phyloP scores from a whole-genome alignment of 805 yeast species.

The Spathaspora boniae region DNA sequence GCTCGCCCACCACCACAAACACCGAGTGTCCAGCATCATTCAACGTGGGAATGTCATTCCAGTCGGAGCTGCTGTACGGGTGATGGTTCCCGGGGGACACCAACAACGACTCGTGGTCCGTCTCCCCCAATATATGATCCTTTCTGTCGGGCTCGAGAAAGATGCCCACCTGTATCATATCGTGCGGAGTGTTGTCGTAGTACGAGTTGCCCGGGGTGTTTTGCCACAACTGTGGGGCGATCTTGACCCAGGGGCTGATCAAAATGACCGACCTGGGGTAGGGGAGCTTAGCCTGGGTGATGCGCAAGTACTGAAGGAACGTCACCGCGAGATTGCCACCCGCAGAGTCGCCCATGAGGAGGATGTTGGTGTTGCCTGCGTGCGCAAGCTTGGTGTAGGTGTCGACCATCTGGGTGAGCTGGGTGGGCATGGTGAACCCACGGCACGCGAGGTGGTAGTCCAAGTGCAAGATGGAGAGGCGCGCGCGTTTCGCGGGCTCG shows the following conservation, averaged over 20 bases:
- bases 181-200: constrained; percentile 23
- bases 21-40: constrained; percentile 22
- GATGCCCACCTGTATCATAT: constrained; percentile 16
- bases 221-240: constrained; percentile 20
- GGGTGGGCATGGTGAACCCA: constrained; percentile 31
- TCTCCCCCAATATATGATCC: constrained; percentile 12
- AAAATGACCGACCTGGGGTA: constrained; percentile 27
- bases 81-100: constrained; percentile 22
- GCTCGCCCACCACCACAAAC: constrained; percentile 37
- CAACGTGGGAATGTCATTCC: constrained; percentile 32
- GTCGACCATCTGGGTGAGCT: constrained; percentile 25
- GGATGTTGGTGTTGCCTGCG: constrained; percentile 25
- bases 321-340: constrained; percentile 37
- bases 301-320: constrained; percentile 26
- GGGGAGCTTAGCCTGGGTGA: constrained; percentile 9
- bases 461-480: constrained; percentile 24
- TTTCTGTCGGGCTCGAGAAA: constrained; percentile 9
- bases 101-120: constrained; percentile 10
- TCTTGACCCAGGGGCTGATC: constrained; percentile 38
- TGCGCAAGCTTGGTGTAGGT: constrained; percentile 21
- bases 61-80: constrained; percentile 24
- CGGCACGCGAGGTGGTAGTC: constrained; percentile 30
- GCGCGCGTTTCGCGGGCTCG: constrained; percentile 14
- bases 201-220: constrained; percentile 30
- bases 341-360: constrained; percentile 41